Conservation (phyloP, 345 rosid genomes). For the Salix arbutifolia region DNA sequence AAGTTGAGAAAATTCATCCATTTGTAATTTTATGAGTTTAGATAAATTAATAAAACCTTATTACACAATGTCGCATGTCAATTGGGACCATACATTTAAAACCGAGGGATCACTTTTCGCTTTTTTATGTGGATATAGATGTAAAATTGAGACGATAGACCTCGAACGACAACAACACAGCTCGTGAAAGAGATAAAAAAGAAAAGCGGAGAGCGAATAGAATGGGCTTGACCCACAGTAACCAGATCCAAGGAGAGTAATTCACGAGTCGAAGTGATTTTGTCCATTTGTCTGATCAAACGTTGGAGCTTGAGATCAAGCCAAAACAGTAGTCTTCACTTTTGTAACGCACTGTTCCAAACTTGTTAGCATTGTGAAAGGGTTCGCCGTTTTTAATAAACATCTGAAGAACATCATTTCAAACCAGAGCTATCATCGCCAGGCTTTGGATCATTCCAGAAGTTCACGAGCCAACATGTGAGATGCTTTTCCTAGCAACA, state of each 20-base stretch:
- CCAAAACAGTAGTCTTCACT: background rate
- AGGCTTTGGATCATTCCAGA: slow-evolving; percentile 6
- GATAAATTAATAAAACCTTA: too few species aligned
- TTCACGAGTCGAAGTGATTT: background rate
- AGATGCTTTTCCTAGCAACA: background rate
- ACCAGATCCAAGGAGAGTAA: background rate
- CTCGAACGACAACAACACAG: too few species aligned
- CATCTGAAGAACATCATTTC: background rate
- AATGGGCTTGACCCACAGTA: background rate
- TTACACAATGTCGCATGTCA: too few species aligned
- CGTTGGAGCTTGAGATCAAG: background rate
- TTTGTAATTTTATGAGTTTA: too few species aligned
- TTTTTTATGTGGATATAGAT: too few species aligned
- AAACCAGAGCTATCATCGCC: background rate
- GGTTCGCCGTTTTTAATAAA: background rate
- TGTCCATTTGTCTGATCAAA: background rate
- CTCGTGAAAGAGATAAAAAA: too few species aligned
- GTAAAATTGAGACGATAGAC: too few species aligned
- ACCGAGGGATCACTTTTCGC: too few species aligned
- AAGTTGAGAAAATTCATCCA: too few species aligned
- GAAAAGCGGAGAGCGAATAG: too few species aligned
- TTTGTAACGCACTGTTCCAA: background rate
- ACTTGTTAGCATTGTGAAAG: background rate
- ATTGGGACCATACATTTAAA: too few species aligned
- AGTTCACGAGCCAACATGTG: slow-evolving; percentile 18